These are phyloP conservation scores for Achaetomium macrosporum DNA, from an alignment of 2,329 filamentous ascomycete species.

Conservation along the genomic window DNA sequence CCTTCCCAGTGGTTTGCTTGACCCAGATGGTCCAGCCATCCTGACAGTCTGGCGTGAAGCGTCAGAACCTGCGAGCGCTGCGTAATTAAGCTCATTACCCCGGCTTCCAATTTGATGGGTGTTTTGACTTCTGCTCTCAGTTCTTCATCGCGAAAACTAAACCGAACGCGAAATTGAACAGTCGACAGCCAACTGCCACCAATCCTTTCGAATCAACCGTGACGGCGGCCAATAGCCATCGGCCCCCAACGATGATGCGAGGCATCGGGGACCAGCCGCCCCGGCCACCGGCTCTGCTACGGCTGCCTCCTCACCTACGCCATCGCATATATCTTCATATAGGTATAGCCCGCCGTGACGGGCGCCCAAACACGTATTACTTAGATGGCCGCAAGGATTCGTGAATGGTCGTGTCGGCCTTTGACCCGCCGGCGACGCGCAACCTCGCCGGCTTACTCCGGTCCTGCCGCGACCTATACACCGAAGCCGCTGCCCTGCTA, in stretches of 20 bases:
- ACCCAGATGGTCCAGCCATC: too few species aligned
- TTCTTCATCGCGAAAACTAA: neutral
- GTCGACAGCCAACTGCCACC: neutral
- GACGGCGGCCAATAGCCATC: neutral
- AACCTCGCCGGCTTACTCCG: slow-evolving; percentile 1
- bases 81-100: too few species aligned
- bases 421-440: neutral
- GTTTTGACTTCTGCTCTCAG: neutral
- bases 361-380: neutral
- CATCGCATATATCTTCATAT: slow-evolving; percentile 2
- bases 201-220: neutral
- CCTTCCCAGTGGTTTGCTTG: too few species aligned
- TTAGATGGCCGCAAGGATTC: neutral
- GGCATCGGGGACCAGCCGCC: neutral
- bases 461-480: neutral
- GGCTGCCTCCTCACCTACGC: neutral
- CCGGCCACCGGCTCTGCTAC: neutral
- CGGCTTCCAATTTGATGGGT: neutral
- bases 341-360: slow-evolving; percentile 3
- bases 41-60: too few species aligned
- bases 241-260: neutral
- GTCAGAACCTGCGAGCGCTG: too few species aligned
- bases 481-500: neutral
- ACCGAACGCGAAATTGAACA: neutral
- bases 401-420: neutral